Evolutionary conservation across 2,329 filamentous ascomycete genomes (phyloP), one percentile per base, ranked within the genome.

Genomic region (Trichoderma koningiopsis): DNA sequence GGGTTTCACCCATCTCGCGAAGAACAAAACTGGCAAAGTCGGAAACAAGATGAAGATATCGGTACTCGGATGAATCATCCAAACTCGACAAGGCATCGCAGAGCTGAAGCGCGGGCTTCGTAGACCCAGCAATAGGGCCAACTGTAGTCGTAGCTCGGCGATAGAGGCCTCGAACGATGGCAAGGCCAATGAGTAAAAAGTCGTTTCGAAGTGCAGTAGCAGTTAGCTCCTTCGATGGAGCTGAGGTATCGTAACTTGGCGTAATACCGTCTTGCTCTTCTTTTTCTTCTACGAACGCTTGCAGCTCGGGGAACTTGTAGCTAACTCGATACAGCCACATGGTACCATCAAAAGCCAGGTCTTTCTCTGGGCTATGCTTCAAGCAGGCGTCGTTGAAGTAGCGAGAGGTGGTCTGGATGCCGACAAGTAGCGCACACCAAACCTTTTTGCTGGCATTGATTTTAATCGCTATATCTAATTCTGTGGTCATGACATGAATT

Each of bases 351-450:
- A 73, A 68, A 6, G 62, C 6, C 16, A 71, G 68, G 8, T 74
- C 69, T 35, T 74, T 72, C 16, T 75, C 73, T 0, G 75, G 67
- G 1, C 74, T 72, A 33, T 70, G 56, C 19, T 71, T 73, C 27
- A 76, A 65, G 66, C 80, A 84, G 8, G 83, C 83, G 58, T 84
- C 83, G 16, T 77, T 78, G 66, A 82, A 81, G 68, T 81, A 79
- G 27, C 80, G 75, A 40, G 78, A 71, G 5, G 74, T 72, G 1
- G 79, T 76, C 47, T 82, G 78, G 1, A 82, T 71, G 6, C 79
- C 80, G 4, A 78, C 79, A 7, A 79, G 75, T 29, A 85, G 68
- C 5, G 80, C 77, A 27, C 77, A 80, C 74, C 81, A 82, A 8
- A 81, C 72, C n/a, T 72, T 70, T 2, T 80, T 75, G 10, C 77